Base-by-base conservation (phyloP, 352 stramenopile genomes). In the Phytopythium mirpurense region DNA sequence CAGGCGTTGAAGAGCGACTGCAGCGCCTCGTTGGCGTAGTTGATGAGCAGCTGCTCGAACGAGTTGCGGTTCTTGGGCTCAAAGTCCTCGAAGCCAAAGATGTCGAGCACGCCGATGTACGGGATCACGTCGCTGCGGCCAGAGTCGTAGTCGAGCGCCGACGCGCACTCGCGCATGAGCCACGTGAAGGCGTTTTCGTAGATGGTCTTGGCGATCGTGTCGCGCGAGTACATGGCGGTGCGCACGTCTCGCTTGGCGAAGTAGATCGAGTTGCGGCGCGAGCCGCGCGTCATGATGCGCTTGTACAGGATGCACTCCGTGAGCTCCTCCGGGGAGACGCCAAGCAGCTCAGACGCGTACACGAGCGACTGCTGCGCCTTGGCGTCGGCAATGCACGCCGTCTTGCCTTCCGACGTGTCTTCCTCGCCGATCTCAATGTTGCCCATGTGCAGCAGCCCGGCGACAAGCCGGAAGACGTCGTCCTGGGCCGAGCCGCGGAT, bases 1-100 rank as follows among this genome's bases (percentile, higher is more conserved):
- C 88, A 90, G 9, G 83, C 60, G 57, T 96, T 97, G 63, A 97
- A 97, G 1, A 93, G 69, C 53, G 78, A 88, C 62, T 96, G 89
- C 18, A 97, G 67, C 45, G 83, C 88, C 54, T 97, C 89, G 62
- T 97, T 97, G 27, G 86, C 83, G 68, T 95, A 97, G 69, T 97
- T 97, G 70, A 97, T 97, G 21, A 93, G 72, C 31, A 97, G 50
- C 59, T 97, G 89, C 65, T 97, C 89, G 47, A 96, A 96, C 42
- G 76, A 93, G 68, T 97, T 97, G 51, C 72, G 78, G 58, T 90
- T 90, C 63, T 85, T 97, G 7, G 78, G 71, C 54, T 92, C 71
- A 41, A 97, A 94, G 48, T 88, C 86, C 58, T 97, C 88, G 60
- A 97, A 97, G 16, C 89, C 89, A 57, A 97, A 97, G 45, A 97